phyloP scores from a whole-genome alignment of 371 early-diverging fungal genomes.

The Lichtheimia hyalospora region DNA sequence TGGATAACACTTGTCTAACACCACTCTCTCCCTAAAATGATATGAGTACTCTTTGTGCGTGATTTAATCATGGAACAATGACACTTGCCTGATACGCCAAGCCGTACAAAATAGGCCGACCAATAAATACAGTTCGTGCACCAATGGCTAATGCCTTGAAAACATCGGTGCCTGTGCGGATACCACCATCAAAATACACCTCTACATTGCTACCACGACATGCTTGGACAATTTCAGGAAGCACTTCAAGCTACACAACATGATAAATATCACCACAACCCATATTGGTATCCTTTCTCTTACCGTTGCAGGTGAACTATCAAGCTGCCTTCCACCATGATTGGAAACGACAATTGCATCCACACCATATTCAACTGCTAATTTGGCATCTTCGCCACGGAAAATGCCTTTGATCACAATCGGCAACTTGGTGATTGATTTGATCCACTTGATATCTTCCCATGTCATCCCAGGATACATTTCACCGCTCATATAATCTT shows the following conservation, averaged over 20 bases:
- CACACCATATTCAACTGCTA: slow-evolving; percentile 60
- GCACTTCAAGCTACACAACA: slow-evolving; percentile 39
- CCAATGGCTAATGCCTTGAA: slow-evolving; percentile 76
- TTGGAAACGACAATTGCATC: slow-evolving; percentile 74
- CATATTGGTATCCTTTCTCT: not conserved
- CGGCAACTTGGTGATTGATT: slow-evolving; percentile 59
- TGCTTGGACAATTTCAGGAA: slow-evolving; percentile 62
- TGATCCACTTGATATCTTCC: slow-evolving; percentile 72
- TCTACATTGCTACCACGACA: slow-evolving; percentile 50
- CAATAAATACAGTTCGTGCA: slow-evolving; percentile 71
- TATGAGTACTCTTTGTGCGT: not conserved
- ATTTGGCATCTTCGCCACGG: slow-evolving; percentile 66
- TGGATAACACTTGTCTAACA: slow-evolving; percentile 17
- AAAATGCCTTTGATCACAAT: slow-evolving; percentile 76
- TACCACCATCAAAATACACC: slow-evolving; percentile 74
- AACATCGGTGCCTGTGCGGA: slow-evolving; percentile 64
- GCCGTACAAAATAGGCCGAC: slow-evolving; percentile 63
- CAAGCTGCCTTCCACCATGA: slow-evolving; percentile 83
- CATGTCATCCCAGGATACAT: slow-evolving; percentile 52
- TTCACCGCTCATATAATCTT: slow-evolving; percentile 22
- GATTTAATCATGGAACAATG: not conserved
- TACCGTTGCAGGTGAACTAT: slow-evolving; percentile 52
- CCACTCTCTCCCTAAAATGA: slow-evolving; percentile 17
- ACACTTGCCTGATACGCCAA: slow-evolving; percentile 35
- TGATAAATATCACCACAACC: not conserved